A percentile compares a stretch with the other conserved stretches of the same genome.
Evolutionary conservation across 495 filamentous ascomycete genomes (phyloP).

Genomic region (Penicillium pancosmium): DNA sequence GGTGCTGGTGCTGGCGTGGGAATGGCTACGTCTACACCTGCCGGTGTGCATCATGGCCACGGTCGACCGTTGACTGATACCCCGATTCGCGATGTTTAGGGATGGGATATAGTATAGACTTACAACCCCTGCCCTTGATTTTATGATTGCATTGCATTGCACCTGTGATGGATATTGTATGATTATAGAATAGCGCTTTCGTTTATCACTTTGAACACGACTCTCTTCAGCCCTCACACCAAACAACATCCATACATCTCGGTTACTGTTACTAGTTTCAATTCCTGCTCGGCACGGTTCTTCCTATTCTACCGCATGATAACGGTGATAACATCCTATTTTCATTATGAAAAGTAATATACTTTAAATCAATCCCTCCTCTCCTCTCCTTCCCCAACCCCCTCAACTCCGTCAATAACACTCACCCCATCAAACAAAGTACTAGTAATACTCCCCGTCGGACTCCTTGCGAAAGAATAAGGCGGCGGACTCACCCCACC

Average conservation of each 20-base stretch:
- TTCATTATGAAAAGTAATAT: too few species aligned
- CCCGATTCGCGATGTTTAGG: slow-evolving; percentile 22
- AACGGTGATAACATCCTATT: too few species aligned
- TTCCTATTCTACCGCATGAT: too few species aligned
- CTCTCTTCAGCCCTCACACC: too few species aligned
- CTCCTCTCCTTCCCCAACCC: too few species aligned
- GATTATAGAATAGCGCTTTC: neutral
- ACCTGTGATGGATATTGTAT: neutral
- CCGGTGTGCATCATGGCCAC: slow-evolving; percentile 15
- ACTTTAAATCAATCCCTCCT: too few species aligned
- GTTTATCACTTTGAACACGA: neutral
- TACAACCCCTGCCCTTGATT: neutral
- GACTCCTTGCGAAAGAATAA: neutral
- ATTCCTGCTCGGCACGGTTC: too few species aligned
- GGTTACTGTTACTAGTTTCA: too few species aligned
- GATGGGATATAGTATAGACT: neutral
- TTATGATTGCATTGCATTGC: neutral
- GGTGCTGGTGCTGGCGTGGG: neutral
- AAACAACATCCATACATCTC: too few species aligned
- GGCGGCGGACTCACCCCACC: neutral
- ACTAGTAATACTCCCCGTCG: neutral
- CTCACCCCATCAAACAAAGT: neutral
- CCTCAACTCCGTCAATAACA: too few species aligned
- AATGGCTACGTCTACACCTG: slow-evolving; percentile 4
- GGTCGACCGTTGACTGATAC: slow-evolving; percentile 31